Percentiles rank a stretch among this genome's conserved stretches.
These are phyloP conservation scores for Hypsizygus marmoreus DNA, from an alignment of 768 basidiomycete genomes.

Conservation along the genomic window DNA sequence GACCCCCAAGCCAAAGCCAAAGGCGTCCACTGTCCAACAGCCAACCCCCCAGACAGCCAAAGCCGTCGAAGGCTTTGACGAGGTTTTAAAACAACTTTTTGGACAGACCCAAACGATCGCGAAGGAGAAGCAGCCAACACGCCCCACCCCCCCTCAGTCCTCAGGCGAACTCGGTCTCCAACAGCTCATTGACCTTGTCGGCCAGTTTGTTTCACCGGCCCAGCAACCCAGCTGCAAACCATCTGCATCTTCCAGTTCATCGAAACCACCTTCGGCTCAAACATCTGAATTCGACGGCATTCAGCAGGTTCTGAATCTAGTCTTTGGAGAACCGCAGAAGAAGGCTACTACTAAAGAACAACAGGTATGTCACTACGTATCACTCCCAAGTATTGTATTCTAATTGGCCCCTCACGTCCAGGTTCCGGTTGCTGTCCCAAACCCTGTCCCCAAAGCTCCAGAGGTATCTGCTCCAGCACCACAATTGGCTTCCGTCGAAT, in stretches of 20 bases:
- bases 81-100: neutral
- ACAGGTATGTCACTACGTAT: neutral
- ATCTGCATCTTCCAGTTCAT: no score
- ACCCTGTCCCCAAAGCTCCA: conserved; percentile 1
- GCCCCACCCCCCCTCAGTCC: no score
- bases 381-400: neutral
- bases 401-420: neutral
- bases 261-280: no score
- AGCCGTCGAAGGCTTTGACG: neutral
- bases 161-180: no score
- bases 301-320: neutral
- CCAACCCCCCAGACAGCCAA: neutral
- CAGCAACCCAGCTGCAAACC: no score
- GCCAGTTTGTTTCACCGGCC: no score
- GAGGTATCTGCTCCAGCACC: conserved; percentile 1
- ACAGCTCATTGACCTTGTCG: no score
- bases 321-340: neutral
- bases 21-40: neutral
- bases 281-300: no score
- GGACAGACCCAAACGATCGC: neutral
- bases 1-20: neutral
- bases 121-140: no score
- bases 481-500: neutral
- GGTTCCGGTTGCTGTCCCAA: neutral
- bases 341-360: neutral